A percentile compares a stretch with the other conserved stretches of the same genome.
Conservation (phyloP, 1,284 basidiomycete genomes). For the Apiotrichum gamsii region DNA sequence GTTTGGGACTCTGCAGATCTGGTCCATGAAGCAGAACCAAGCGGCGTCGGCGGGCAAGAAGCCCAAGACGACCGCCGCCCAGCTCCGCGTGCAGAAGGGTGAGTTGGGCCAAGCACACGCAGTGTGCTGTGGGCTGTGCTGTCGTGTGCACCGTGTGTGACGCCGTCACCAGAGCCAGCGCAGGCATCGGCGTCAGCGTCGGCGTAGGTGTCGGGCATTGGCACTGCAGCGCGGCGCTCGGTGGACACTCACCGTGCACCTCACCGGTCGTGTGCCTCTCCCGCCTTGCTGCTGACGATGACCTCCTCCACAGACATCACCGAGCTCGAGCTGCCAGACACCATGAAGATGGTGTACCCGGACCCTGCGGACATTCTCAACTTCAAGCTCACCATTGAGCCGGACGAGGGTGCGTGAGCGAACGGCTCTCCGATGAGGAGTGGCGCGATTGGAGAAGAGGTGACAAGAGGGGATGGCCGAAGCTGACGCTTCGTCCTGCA, state of each 20-base stretch:
- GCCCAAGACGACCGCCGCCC: constrained; percentile 94
- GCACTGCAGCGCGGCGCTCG: background rate
- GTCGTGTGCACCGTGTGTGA: no score
- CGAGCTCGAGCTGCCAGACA: constrained; percentile 89
- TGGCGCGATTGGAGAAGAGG: background rate
- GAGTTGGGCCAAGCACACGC: constrained; percentile 24
- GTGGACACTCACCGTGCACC: background rate
- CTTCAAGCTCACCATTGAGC: constrained; percentile 89
- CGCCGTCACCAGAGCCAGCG: no score
- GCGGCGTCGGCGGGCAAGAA: constrained; percentile 89
- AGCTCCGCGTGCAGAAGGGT: constrained; percentile 99
- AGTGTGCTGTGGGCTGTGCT: no score
- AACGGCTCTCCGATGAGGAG: background rate
- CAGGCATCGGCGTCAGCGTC: no score
- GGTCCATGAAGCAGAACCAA: constrained; percentile 93
- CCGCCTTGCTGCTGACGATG: background rate
- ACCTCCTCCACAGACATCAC: constrained; percentile 88
- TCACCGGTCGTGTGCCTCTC: background rate
- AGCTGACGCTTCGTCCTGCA: constrained; percentile 43
- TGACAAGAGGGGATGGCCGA: background rate
- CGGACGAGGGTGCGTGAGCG: constrained; percentile 93
- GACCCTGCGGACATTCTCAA: constrained; percentile 90
- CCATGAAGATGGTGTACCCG: constrained; percentile 91
- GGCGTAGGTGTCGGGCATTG: no score
- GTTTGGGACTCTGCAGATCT: no score